Evolutionary conservation across 768 basidiomycete species (phyloP).

Genomic region (Tremella yokohamensis): DNA sequence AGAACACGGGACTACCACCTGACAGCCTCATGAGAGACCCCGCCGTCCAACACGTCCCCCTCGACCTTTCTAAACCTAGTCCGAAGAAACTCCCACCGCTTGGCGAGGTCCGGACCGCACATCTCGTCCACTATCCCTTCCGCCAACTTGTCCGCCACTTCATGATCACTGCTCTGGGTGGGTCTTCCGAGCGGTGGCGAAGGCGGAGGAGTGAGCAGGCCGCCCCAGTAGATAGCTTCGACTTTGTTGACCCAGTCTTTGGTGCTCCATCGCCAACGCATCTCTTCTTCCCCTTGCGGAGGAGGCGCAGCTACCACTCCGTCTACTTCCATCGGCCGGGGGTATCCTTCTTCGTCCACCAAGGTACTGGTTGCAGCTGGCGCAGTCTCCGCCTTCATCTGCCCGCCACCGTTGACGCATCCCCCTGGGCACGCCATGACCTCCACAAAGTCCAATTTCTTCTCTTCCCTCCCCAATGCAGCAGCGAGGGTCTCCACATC

Average conservation of each 20-base stretch:
- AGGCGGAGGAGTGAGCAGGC: slow-evolving; percentile 55
- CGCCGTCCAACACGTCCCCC: slow-evolving; percentile 61
- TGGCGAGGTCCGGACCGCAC: slow-evolving; percentile 55
- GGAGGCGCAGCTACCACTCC: slow-evolving; percentile 23
- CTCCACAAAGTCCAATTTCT: slow-evolving; percentile 49
- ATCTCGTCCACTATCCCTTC: slow-evolving; percentile 54
- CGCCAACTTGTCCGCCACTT: slow-evolving; percentile 53
- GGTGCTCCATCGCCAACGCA: slow-evolving; percentile 81
- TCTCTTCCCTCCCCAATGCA: slow-evolving; percentile 31
- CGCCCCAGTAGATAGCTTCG: slow-evolving; percentile 75
- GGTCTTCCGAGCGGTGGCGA: slow-evolving; percentile 44
- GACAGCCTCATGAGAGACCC: slow-evolving; percentile 41
- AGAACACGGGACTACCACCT: slow-evolving; percentile 38
- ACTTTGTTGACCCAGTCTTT: slow-evolving; percentile 77
- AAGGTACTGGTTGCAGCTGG: slow-evolving; percentile 18
- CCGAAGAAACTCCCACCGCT: slow-evolving; percentile 60
- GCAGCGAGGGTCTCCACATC: slow-evolving; percentile 24
- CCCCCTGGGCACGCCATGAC: slow-evolving; percentile 98
- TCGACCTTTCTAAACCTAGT: slow-evolving; percentile 82
- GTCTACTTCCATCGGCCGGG: slow-evolving; percentile 57
- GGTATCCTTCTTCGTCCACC: slow-evolving; percentile 65
- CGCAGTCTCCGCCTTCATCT: slow-evolving; percentile 54
- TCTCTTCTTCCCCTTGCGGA: slow-evolving; percentile 52
- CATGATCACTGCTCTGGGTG: background rate
- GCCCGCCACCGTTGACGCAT: slow-evolving; percentile 96